Base-by-base conservation (phyloP, 257 asterid genomes). In the Nicotiana tabacum region DNA sequence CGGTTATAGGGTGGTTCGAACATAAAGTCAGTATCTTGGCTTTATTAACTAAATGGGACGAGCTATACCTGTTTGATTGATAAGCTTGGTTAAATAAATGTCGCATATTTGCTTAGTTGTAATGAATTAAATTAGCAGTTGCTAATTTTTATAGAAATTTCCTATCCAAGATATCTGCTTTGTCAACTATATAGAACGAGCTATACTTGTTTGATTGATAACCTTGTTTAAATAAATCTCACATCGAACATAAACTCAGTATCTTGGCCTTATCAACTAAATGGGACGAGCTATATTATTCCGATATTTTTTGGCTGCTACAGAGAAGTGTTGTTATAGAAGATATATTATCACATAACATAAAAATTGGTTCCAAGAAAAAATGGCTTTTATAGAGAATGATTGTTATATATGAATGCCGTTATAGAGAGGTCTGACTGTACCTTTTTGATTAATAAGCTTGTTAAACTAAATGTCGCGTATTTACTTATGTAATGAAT, bases 171-270 rank as follows among this genome's bases (percentile, higher is more conserved):
- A 43, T 24, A n/a, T 39, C 6, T 69, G 61, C 60, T 43, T 43
- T 43, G 2, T 43, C 51, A 43, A 39, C 48, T 39, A 39, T 6
- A 39, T 5, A 4, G n/a, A 48, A 81, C 58, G 66, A 64, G 46
- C 77, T 77, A 78, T 80, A 84, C 83, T 80, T 77, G 81, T 66
- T 89, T 83, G 84, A 56, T 62, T 64, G 81, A 78, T 84, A 39
- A 39, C 2, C 80, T 82, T 83, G 76, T 60, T 80, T 82, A 35
- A 53, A 37, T 77, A 33, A 39, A 39, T 37, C 35, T 79, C 29
- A 39, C 57, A 69, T 39, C 48, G 48, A 39, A 39, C 48, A 39
- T 39, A 39, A 39, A 39, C 11, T 39, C 48, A 43, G 11, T 43
- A 43, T 43, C 51, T 43, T 43, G 51, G 11, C 51, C 51, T 7